phyloP scores from a whole-genome alignment of 2,329 filamentous ascomycete species.

The Colletotrichum gloeosporioides region DNA sequence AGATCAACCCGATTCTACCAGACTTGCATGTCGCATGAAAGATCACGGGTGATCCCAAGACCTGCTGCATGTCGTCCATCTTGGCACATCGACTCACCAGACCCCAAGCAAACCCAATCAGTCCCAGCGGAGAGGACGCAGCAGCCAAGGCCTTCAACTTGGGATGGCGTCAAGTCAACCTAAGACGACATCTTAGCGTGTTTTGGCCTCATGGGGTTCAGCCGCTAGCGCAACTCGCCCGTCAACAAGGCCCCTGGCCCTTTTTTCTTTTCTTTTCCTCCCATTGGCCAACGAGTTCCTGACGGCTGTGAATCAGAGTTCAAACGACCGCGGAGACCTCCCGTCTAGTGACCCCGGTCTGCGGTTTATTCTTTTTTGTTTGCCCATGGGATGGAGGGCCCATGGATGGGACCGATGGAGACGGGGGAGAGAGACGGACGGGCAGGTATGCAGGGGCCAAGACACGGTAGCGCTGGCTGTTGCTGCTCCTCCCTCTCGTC shows the following conservation, averaged over 20 bases:
- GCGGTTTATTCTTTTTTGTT: not conserved
- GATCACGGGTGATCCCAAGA: not conserved
- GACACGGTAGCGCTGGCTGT: not conserved
- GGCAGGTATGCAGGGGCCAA: slow-evolving; percentile 1
- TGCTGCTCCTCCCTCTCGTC: not conserved
- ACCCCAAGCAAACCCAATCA: not conserved
- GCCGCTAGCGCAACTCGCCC: not conserved
- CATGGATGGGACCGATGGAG: not conserved
- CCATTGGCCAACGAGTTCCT: not conserved
- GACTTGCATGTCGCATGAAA: not conserved
- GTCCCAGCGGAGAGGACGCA: not conserved
- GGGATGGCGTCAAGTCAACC: slow-evolving; percentile 12
- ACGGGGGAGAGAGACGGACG: not conserved
- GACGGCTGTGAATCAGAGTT: slow-evolving; percentile 3
- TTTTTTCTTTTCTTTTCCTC: not conserved
- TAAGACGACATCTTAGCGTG: not conserved
- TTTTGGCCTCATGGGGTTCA: slow-evolving; percentile 13
- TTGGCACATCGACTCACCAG: not conserved
- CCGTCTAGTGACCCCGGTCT: not conserved
- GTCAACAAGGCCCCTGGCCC: not conserved
- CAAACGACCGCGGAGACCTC: slow-evolving; percentile 8
- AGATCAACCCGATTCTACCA: not conserved
- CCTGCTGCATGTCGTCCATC: not conserved
- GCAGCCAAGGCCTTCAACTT: not conserved
- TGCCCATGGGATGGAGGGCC: not conserved